Evolutionary conservation across 805 yeast genomes (phyloP).

Genomic region (Candida jianshihensis): DNA sequence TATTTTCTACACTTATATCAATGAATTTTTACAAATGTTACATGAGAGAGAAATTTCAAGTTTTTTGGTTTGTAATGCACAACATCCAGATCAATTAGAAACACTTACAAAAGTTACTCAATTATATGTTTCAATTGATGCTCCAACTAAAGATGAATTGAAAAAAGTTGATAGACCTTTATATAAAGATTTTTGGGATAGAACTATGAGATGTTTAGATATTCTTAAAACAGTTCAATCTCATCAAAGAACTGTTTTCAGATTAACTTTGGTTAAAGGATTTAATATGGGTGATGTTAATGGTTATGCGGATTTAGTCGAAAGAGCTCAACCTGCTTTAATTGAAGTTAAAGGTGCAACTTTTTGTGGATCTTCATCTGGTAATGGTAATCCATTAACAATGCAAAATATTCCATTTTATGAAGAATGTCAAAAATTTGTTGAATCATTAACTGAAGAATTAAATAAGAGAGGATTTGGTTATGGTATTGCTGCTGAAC

Average conservation of each 20-base stretch:
- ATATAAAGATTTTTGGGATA: constrained; percentile 88
- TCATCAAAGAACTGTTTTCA: constrained; percentile 85
- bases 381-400: constrained; percentile 81
- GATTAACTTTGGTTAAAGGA: constrained; percentile 87
- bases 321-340: constrained; percentile 74
- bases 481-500: constrained; percentile 89
- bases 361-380: constrained; percentile 82
- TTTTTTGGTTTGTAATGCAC: constrained; percentile 91
- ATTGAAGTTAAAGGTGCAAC: constrained; percentile 94
- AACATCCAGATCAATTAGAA: constrained; percentile 81
- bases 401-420: constrained; percentile 95
- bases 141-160: constrained; percentile 76
- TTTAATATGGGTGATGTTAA: constrained; percentile 77
- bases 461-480: constrained; percentile 58
- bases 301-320: constrained; percentile 84
- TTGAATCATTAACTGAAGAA: constrained; percentile 52
- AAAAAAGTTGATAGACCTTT: constrained; percentile 84
- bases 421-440: constrained; percentile 81
- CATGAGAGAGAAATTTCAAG: constrained; percentile 79
- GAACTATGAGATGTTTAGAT: constrained; percentile 74
- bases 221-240: constrained; percentile 64
- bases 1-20: constrained; percentile 86
- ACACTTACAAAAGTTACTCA: constrained; percentile 76
- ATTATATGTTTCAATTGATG: constrained; percentile 88
- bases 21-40: constrained; percentile 72